phyloP scores from a whole-genome alignment of 805 yeast species.

The Candida palmyrensis region DNA sequence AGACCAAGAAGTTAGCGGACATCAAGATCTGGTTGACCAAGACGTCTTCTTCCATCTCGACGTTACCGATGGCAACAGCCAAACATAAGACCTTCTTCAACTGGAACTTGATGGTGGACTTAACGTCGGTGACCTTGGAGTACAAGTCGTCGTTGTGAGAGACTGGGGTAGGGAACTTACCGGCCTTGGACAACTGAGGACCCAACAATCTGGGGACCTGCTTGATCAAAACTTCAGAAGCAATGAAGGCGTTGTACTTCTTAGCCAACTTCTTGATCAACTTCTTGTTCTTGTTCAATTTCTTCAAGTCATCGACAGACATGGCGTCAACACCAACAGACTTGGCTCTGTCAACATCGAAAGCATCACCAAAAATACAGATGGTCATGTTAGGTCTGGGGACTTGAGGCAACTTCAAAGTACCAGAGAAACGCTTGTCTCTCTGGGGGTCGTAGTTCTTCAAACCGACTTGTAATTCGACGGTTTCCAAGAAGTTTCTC shows the following conservation, averaged over 20 bases:
- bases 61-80: conserved; percentile 99
- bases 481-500: conserved; percentile 99
- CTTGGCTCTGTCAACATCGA: conserved; percentile 99
- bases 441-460: conserved; percentile 99
- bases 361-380: conserved; percentile 99
- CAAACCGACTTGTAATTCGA: conserved; percentile 98
- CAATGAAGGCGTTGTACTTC: conserved; percentile 99
- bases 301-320: conserved; percentile 99
- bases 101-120: conserved; percentile 99
- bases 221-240: conserved; percentile 98
- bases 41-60: conserved; percentile 97
- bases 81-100: conserved; percentile 99
- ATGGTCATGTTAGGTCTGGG: conserved; percentile 99
- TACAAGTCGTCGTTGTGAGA: conserved; percentile 98
- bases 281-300: conserved; percentile 99
- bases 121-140: conserved; percentile 93
- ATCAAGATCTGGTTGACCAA: conserved; percentile 97
- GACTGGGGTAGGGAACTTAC: conserved; percentile 99
- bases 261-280: conserved; percentile 98
- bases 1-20: conserved; percentile 98
- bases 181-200: conserved; percentile 99
- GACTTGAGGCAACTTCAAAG: conserved; percentile 95
- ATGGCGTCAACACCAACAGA: conserved; percentile 98
- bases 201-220: conserved; percentile 99
- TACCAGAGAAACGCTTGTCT: conserved; percentile 99